These are phyloP conservation scores for Heliamphora exappendiculata DNA, from an alignment of 148 eudicot genomes.

Conservation along the genomic window DNA sequence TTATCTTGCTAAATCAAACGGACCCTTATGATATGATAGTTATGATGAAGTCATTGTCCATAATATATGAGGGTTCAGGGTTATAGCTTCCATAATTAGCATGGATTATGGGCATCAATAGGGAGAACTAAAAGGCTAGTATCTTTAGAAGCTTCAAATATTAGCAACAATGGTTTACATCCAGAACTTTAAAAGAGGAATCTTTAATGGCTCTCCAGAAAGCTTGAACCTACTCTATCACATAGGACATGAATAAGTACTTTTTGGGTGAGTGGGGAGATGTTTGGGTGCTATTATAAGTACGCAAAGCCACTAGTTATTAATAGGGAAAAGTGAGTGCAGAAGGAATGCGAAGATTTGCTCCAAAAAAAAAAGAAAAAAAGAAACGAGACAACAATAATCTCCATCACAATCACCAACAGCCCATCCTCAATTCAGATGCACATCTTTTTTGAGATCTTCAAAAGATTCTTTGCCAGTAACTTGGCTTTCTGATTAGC, in stretches of 20 bases:
- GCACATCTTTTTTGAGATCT: not conserved
- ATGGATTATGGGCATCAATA: too few relatives aligned
- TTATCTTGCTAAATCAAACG: too few relatives aligned
- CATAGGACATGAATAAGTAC: not conserved
- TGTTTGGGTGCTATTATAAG: not conserved
- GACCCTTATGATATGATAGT: constrained; percentile 4
- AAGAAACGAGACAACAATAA: too few relatives aligned
- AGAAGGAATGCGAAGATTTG: not conserved
- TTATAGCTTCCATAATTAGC: not conserved
- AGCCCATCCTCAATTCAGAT: not conserved
- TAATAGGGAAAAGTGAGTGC: not conserved
- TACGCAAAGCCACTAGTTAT: not conserved
- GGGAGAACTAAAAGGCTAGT: not conserved
- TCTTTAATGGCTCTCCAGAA: not conserved
- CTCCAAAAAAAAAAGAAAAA: too few relatives aligned
- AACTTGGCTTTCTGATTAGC: not conserved
- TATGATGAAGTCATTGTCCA: not conserved
- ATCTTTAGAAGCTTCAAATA: not conserved
- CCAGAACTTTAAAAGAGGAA: not conserved
- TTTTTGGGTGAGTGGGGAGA: not conserved
- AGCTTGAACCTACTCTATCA: not conserved
- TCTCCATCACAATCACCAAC: not conserved
- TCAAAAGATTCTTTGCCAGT: not conserved
- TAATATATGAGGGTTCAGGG: not conserved
- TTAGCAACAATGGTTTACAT: not conserved